Base-by-base conservation (phyloP, 345 rosid genomes). In the Salix caprea region DNA sequence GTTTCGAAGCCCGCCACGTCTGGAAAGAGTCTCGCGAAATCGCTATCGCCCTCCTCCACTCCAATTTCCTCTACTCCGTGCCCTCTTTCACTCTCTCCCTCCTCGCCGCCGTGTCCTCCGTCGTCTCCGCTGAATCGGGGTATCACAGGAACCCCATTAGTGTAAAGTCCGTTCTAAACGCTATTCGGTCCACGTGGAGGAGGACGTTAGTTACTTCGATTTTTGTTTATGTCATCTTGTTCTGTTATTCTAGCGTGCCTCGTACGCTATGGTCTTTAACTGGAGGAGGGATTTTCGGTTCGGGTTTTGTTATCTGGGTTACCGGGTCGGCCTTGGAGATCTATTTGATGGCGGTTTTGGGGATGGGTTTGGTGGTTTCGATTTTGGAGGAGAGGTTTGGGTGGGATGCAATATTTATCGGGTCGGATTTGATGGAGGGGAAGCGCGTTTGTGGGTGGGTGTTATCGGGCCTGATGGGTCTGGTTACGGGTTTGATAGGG, bases 31-130 rank as follows among this genome's bases (percentile, higher is more conserved):
- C 97, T 56, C 90, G 95, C 73, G 84, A 79, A 67, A 78, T 76
- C 4, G 89, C 92, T 46, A 67, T 90, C 75, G 75, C 86, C 2
- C 91, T 90, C 76, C 82, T 94, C 83, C 89, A 77, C 67, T 86
- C 85, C 78, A 87, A 87, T 37, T 78, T 80, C 11, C 69, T 86
- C 64, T 84, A 78, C 67, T 85, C 80, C 69, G 30, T 90, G 70
- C 96, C 98, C 16, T 70, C 83, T 70, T 83, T 82, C 54, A 4
- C 84, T 79, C 86, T 92, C 84, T 90, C 95, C 14, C 86, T 91
- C 75, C 19, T 88, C 18, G 79, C 87, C 65, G 77, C 84, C 75
- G 44, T 83, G 42, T 39, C 86, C 50, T 56, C 87, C 71, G 82
- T 88, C 71, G 56, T 76, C 75, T 58, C 82, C 71, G 56, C 94